These are phyloP conservation scores for Mallotus nudiflorus DNA, from an alignment of 345 rosid species.

Conservation along the genomic window DNA sequence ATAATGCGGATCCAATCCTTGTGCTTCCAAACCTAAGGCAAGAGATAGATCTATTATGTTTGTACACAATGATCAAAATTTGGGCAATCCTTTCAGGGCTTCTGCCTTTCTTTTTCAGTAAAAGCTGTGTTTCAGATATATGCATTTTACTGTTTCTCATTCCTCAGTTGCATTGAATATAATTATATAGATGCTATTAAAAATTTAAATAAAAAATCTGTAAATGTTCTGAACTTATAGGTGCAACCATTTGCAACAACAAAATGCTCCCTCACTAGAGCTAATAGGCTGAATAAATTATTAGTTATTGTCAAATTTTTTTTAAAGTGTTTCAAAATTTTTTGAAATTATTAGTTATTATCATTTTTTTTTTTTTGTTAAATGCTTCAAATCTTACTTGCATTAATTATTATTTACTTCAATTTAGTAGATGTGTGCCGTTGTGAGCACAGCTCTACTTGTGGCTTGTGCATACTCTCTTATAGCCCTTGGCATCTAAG, in stretches of 20 bases:
- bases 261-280: background rate
- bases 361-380: background rate
- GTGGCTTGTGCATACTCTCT: background rate
- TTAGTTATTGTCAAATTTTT: background rate
- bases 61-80: background rate
- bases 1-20: no score
- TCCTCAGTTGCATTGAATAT: background rate
- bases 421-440: background rate
- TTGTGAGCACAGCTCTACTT: background rate
- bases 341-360: no score
- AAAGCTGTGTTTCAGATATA: background rate
- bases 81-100: background rate
- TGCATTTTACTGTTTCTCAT: background rate
- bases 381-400: background rate
- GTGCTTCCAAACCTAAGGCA: no score
- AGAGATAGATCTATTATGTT: background rate
- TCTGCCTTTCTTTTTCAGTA: background rate
- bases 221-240: background rate
- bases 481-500: background rate
- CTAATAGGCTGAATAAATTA: background rate
- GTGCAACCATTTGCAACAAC: background rate
- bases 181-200: background rate
- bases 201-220: background rate
- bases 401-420: background rate
- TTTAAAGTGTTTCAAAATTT: background rate